Base-by-base conservation (phyloP, 805 yeast species). In the Yueomyces sp. region DNA sequence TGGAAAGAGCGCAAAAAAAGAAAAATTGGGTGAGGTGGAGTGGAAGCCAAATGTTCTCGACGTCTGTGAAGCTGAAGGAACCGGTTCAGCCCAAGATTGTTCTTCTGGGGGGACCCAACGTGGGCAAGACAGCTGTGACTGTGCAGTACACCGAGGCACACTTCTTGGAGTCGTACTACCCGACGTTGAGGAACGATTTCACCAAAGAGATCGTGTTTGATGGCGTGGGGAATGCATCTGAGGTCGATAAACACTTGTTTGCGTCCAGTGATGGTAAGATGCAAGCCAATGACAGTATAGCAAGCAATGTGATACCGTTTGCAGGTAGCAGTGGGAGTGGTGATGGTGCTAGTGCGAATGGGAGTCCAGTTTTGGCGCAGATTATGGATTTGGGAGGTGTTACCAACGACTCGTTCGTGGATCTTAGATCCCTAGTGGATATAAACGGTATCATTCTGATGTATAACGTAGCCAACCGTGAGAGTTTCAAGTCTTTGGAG, bases 131-230 rank as follows among this genome's bases (percentile, higher is more conserved):
- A 31, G 81, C 95, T 2, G 67, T 86, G 66, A 81, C 87, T 1
- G 85, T 85, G 8, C 79, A 86, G 52, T 87, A 79, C 59, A 90
- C 83, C 5, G 95, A 87, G 55, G 83, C 84, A 52, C 90, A 85
- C 56, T 87, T 86, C 59, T 83, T 84, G 28, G 96, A 87, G 61
- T 73, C 81, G 33, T 86, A 87, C 63, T 87, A 85, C 61, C 96
- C 96, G 31, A 87, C 96, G 4, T 94, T 37, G 12, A 40, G 85
- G 59, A 85, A 84, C 62, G 88, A 83, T 62, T 84, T 83, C 62
- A 71, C 78, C 56, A 85, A 83, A 58, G 69, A 72, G 34, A 71
- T 86, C 55, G 71, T 69, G 46, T 76, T 81, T 60, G 75, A 81
- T 34, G 26, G 5, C n/a, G 37, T 9, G 6, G 37, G 37, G 5